phyloP scores from a whole-genome alignment of 768 basidiomycete genomes.

The Leucocoprinus birnbaumii region DNA sequence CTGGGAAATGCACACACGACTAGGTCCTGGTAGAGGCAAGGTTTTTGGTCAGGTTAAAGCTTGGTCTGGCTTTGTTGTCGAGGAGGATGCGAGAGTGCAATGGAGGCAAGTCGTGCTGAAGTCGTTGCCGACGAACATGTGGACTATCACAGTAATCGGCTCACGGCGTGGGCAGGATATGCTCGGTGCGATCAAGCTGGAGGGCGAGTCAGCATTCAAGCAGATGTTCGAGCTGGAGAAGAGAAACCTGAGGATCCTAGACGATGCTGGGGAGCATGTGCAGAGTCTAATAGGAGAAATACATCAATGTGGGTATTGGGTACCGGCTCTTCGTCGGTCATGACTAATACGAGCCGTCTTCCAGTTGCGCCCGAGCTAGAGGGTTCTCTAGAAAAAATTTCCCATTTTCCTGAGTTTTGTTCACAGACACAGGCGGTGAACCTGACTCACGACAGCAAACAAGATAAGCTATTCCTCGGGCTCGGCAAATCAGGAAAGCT shows the following conservation, averaged over 20 bases:
- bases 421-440: slow-evolving; percentile 35
- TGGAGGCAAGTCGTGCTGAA: slow-evolving; percentile 33
- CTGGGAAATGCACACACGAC: slow-evolving; percentile 66
- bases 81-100: slow-evolving; percentile 14
- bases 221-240: slow-evolving; percentile 26
- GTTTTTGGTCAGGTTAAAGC: slow-evolving; percentile 51
- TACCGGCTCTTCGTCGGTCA: background rate
- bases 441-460: slow-evolving; percentile 15
- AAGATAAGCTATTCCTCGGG: slow-evolving; percentile 49
- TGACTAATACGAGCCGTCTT: background rate
- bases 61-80: slow-evolving; percentile 30
- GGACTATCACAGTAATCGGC: slow-evolving; percentile 37
- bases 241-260: slow-evolving; percentile 47
- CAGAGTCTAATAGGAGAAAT: slow-evolving; percentile 49
- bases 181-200: slow-evolving; percentile 25
- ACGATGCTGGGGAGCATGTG: slow-evolving; percentile 25
- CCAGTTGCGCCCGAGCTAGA: slow-evolving; percentile 17
- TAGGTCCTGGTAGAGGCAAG: slow-evolving; percentile 54
- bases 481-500: slow-evolving; percentile 66
- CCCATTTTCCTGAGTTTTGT: slow-evolving; percentile 62
- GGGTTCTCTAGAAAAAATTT: slow-evolving; percentile 15
- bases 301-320: slow-evolving; percentile 34
- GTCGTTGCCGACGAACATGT: slow-evolving; percentile 10
- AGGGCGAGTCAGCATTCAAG: slow-evolving; percentile 13
- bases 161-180: slow-evolving; percentile 30